phyloP scores from a whole-genome alignment of 2,329 filamentous ascomycete genomes.

The Elsinoe australis region DNA sequence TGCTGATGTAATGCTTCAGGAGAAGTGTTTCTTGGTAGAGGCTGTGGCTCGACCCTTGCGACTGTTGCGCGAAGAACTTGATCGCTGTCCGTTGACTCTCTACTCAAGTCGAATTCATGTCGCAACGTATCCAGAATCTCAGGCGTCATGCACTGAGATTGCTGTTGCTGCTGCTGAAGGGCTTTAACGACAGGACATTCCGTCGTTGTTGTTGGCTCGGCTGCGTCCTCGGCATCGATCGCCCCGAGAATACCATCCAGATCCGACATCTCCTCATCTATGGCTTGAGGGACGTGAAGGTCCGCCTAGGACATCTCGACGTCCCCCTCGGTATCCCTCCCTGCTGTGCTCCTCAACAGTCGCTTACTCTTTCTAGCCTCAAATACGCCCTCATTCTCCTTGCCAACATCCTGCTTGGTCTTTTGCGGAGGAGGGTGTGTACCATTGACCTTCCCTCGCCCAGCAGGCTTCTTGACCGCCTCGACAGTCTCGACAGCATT shows the following conservation, averaged over 20 bases:
- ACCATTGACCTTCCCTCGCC: slow-evolving; percentile 13
- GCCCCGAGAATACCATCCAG: background rate
- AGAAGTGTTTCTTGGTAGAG: no score
- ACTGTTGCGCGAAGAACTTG: no score
- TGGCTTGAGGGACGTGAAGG: background rate
- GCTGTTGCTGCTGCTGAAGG: no score
- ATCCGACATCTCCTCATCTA: background rate
- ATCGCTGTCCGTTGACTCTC: no score
- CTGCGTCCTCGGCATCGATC: background rate
- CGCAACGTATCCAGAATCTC: no score
- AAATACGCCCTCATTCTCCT: slow-evolving; percentile 21
- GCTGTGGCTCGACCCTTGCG: no score
- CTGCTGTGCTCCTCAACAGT: slow-evolving; percentile 7
- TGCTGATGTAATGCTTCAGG: no score
- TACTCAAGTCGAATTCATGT: no score
- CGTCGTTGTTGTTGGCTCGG: background rate
- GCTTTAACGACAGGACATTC: no score
- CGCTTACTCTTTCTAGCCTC: slow-evolving; percentile 16
- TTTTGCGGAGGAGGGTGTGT: slow-evolving; percentile 6
- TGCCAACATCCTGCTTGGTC: slow-evolving; percentile 23
- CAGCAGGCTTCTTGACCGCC: background rate
- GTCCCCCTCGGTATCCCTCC: slow-evolving; percentile 10
- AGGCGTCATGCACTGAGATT: no score
- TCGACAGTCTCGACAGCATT: background rate
- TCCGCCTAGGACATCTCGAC: slow-evolving; percentile 16